Conservation (phyloP, 202 grass and related monocot species). For the Musa balbisiana region DNA sequence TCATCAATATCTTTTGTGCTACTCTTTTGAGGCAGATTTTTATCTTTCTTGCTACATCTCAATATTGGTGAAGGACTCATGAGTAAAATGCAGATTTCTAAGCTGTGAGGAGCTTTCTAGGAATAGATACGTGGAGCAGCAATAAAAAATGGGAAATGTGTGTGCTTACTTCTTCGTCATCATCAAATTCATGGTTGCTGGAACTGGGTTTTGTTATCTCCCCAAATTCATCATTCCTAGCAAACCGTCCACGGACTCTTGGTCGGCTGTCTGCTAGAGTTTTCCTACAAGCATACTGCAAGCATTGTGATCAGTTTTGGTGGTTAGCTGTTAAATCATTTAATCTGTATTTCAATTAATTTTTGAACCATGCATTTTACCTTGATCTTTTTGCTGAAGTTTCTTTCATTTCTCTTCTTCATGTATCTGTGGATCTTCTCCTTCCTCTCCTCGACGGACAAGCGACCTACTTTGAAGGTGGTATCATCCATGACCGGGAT, state of each 20-base stretch:
- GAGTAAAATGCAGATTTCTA: neutral
- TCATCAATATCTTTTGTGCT: no score
- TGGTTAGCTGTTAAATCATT: no score
- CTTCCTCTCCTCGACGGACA: constrained; percentile 83
- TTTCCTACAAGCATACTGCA: constrained; percentile 97
- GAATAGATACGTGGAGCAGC: neutral
- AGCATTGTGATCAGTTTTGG: neutral
- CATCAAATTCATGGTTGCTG: constrained; percentile 45
- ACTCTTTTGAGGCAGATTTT: no score
- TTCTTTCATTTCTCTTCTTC: constrained; percentile 90
- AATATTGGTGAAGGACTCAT: no score
- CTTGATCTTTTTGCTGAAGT: constrained; percentile 99
- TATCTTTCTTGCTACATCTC: no score
- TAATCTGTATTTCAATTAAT: no score
- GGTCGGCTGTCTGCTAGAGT: constrained; percentile 93
- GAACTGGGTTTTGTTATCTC: constrained; percentile 49
- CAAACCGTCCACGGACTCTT: constrained; percentile 83
- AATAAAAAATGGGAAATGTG: neutral
- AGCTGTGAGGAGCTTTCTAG: neutral
- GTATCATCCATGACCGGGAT: constrained; percentile 51
- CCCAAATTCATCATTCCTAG: constrained; percentile 81
- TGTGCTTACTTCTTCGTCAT: constrained; percentile 41
- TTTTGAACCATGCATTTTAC: constrained; percentile 28
- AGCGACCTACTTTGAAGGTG: constrained; percentile 61
- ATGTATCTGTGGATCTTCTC: constrained; percentile 93